Conservation (phyloP, 2,329 filamentous ascomycete species). For the Trichoderma koningiopsis region DNA sequence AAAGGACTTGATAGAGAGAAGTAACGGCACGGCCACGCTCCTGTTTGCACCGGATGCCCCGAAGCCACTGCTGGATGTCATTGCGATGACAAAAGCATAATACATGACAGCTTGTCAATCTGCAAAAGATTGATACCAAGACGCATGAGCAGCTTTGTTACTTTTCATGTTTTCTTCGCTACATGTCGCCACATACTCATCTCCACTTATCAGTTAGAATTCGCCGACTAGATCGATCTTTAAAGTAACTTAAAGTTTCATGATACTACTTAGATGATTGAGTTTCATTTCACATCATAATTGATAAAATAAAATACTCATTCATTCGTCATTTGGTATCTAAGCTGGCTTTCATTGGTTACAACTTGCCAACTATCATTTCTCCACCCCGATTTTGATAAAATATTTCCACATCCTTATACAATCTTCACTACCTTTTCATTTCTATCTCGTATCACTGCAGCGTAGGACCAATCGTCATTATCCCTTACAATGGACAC, state of each 20-base stretch:
- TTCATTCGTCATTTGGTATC: not conserved
- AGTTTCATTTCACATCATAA: not conserved
- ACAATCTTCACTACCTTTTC: not conserved
- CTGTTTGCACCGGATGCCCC: slow-evolving; percentile 6
- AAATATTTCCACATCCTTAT: not conserved
- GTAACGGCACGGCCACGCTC: not conserved
- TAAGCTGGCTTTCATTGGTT: not conserved
- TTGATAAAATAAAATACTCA: not conserved
- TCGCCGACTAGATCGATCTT: not conserved
- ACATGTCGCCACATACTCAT: too few relatives aligned
- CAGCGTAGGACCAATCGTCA: not conserved
- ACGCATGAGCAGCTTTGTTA: not conserved
- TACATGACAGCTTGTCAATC: not conserved
- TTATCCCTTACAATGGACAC: not conserved
- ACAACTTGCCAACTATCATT: not conserved
- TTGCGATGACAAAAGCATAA: not conserved
- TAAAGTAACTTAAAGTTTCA: not conserved
- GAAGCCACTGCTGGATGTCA: not conserved
- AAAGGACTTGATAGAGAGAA: slow-evolving; percentile 10
- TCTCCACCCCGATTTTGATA: not conserved
- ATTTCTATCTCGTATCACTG: not conserved
- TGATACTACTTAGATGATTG: not conserved
- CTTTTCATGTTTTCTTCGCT: not conserved
- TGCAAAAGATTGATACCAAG: not conserved
- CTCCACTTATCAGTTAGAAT: not conserved